Percentiles rank a stretch among this genome's conserved stretches.
Evolutionary conservation across 2,329 filamentous ascomycete genomes (phyloP).

Genomic region (Domatiomyces globalis): DNA sequence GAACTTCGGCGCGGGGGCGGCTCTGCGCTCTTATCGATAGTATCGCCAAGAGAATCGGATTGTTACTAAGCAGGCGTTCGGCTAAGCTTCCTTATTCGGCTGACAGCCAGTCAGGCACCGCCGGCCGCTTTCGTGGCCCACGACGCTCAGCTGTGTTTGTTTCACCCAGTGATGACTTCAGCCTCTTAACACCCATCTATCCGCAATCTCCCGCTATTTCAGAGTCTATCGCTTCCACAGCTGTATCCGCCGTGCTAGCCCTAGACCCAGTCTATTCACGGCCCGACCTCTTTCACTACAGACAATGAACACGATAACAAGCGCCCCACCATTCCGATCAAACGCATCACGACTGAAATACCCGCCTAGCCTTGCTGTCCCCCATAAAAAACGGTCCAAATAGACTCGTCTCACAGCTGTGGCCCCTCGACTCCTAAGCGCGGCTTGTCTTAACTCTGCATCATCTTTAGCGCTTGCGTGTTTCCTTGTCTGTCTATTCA

Average conservation of each 20-base stretch:
- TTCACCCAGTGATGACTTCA: neutral
- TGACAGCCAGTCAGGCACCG: neutral
- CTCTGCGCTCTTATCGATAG: neutral
- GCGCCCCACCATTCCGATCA: constrained; percentile 6
- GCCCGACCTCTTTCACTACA: constrained; percentile 2
- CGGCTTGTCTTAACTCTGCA: neutral
- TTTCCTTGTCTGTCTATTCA: constrained; percentile 20
- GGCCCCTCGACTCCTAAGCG: neutral
- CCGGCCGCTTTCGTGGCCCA: neutral
- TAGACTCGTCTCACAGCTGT: constrained; percentile 5
- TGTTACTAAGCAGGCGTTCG: neutral
- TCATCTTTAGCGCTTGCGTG: constrained; percentile 16
- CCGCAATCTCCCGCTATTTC: constrained; percentile 1
- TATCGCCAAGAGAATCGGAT: neutral
- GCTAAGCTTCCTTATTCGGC: neutral
- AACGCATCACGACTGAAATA: constrained; percentile 11
- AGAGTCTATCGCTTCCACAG: neutral
- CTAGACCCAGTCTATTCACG: constrained; percentile 2
- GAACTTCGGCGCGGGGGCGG: neutral
- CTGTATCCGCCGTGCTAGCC: constrained; percentile 1
- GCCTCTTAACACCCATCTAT: constrained; percentile 1
- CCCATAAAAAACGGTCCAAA: constrained; percentile 16
- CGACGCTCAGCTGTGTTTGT: neutral
- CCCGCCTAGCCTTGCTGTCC: constrained; percentile 10
- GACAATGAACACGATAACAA: constrained; percentile 15